Evolutionary conservation across 1,284 basidiomycete species (phyloP).

Genomic region (Apiotrichum sp.): DNA sequence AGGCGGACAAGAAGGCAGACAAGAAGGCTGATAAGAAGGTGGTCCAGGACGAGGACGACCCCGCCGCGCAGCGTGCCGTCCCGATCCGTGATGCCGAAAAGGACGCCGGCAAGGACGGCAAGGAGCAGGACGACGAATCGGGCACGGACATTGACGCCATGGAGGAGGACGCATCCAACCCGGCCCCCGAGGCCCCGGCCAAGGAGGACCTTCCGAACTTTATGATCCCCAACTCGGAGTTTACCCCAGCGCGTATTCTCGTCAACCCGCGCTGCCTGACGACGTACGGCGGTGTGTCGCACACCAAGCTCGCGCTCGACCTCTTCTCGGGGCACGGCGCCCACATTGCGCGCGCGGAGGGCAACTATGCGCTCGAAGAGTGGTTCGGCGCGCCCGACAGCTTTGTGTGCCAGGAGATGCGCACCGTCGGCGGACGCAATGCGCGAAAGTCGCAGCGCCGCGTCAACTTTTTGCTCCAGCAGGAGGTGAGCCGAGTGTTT

Average conservation of each 20-base stretch:
- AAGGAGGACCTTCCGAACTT: slow-evolving; percentile 36
- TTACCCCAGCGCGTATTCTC: slow-evolving; percentile 77
- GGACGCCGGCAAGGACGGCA: neutral
- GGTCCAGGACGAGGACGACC: slow-evolving; percentile 20
- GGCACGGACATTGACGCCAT: slow-evolving; percentile 87
- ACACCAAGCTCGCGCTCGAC: slow-evolving; percentile 83
- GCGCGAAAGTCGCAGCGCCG: slow-evolving; percentile 84
- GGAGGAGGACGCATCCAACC: slow-evolving; percentile 52
- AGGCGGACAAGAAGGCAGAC: neutral
- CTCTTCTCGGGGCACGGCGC: slow-evolving; percentile 68
- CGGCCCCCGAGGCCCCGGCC: slow-evolving; percentile 41
- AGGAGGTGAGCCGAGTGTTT: slow-evolving; percentile 39
- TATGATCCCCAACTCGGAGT: slow-evolving; percentile 67
- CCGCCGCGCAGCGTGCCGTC: slow-evolving; percentile 11
- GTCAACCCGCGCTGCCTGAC: slow-evolving; percentile 93
- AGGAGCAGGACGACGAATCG: slow-evolving; percentile 37
- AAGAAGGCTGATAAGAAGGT: slow-evolving; percentile 4
- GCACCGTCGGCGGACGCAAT: slow-evolving; percentile 79
- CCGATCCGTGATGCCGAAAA: slow-evolving; percentile 20
- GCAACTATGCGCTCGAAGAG: slow-evolving; percentile 79
- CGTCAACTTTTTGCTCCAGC: slow-evolving; percentile 75
- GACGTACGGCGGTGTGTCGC: slow-evolving; percentile 90
- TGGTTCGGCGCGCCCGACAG: slow-evolving; percentile 91
- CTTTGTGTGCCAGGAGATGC: slow-evolving; percentile 95
- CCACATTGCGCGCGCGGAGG: slow-evolving; percentile 28